Base-by-base conservation (phyloP, 768 basidiomycete genomes). In the Pulveroboletus frians region DNA sequence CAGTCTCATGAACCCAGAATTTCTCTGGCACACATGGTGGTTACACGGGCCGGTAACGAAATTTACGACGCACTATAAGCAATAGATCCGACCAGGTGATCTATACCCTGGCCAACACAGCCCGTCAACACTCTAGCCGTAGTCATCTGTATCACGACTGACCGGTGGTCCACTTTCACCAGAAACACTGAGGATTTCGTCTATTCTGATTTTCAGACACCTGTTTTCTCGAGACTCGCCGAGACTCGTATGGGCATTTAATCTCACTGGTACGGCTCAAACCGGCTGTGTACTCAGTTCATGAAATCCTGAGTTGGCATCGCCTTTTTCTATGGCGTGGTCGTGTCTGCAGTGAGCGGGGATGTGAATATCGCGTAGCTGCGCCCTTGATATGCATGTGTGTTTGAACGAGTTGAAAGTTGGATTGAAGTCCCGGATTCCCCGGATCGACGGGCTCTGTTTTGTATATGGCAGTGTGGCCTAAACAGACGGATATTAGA, bases 121-220 rank as follows among this genome's bases (percentile, higher is more conserved):
- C 6, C 26, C n/a, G 18, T 20, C 32, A 27, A 44, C 4, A 23
- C 35, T 32, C 15, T 15, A 9, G 2, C 6, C 32, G 5, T 48
- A 77, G 79, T 78, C 35, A 81, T 84, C 48, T 84, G 84, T 55
- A 79, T 78, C 26, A 81, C 78, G 3, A 83, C 80, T 9, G 69
- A 76, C 60, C 85, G 83, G 84, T 86, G 84, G 84, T 76, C 56
- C 10, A 73, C 71, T 9, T 86, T 84, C 63, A 85, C 84, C 2
- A 80, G 78, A 0, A 79, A 82, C 61, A 79, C 73, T 48, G 65
- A 69, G 13, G 67, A 64, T 4, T 85, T 85, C 14, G 73, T 76
- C 51, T 49, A 66, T 36, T 63, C 73, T 44, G 72, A 73, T 9
- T 60, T 80, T 44, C 53, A 69, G 46, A 57, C 61, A 76, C 76